phyloP scores from a whole-genome alignment of 495 filamentous ascomycete genomes.

The Daldinia grandis region DNA sequence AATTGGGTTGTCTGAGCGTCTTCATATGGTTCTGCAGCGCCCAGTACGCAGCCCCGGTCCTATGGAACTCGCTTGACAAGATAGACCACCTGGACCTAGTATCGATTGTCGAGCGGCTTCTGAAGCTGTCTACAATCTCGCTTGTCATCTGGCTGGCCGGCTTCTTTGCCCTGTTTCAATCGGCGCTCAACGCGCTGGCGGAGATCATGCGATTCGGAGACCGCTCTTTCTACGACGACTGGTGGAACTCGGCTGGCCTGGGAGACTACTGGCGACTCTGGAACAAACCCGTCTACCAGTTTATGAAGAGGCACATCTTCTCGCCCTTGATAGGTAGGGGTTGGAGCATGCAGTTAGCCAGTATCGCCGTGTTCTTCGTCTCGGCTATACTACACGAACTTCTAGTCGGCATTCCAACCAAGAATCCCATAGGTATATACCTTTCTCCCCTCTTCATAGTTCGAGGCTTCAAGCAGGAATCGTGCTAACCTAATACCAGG shows the following conservation, averaged over 20 bases:
- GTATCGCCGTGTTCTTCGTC: constrained; percentile 81
- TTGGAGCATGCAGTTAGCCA: constrained; percentile 71
- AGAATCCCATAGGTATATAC: constrained; percentile 85
- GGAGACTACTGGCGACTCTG: constrained; percentile 93
- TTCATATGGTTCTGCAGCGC: constrained; percentile 94
- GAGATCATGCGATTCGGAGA: constrained; percentile 92
- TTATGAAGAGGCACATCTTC: constrained; percentile 94
- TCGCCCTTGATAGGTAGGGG: constrained; percentile 84
- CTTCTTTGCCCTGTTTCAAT: constrained; percentile 96
- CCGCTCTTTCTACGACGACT: constrained; percentile 92
- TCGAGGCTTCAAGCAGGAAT: neutral
- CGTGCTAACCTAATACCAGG: constrained; percentile 56
- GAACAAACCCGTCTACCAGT: constrained; percentile 97
- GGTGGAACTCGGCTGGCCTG: constrained; percentile 93
- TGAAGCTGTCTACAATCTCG: constrained; percentile 94
- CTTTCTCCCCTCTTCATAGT: neutral
- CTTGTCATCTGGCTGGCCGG: constrained; percentile 95
- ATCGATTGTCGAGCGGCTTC: constrained; percentile 83
- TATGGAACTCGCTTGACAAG: constrained; percentile 87
- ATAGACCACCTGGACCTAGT: constrained; percentile 82
- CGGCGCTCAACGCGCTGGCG: constrained; percentile 85
- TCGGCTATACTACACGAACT: constrained; percentile 91
- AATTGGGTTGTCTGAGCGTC: constrained; percentile 75
- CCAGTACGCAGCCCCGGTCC: constrained; percentile 90
- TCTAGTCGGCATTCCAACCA: constrained; percentile 92